phyloP scores from a whole-genome alignment of 768 basidiomycete species.

The Russula abietina region DNA sequence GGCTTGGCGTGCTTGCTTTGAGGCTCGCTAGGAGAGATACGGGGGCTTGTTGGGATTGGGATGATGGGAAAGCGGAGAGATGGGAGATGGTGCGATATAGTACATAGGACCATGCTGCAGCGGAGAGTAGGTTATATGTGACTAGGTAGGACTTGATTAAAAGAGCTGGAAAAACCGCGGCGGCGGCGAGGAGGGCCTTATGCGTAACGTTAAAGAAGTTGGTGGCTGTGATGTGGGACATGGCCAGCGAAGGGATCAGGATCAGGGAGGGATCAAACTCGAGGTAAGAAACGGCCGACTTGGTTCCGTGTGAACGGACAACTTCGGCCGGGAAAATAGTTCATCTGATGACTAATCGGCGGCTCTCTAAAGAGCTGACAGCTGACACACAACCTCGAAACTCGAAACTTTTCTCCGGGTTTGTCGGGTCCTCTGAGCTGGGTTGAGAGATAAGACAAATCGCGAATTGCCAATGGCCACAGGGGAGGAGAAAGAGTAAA shows the following conservation, averaged over 20 bases:
- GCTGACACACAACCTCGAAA: too few species aligned
- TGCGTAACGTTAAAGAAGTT: too few species aligned
- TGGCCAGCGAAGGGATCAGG: background rate
- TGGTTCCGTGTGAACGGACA: background rate
- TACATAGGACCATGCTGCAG: constrained; percentile 18
- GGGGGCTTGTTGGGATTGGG: background rate
- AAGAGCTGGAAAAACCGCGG: background rate
- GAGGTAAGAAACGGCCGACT: background rate
- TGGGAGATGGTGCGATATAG: constrained; percentile 21
- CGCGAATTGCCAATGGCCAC: background rate
- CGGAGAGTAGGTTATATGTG: constrained; percentile 23
- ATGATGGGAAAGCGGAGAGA: background rate
- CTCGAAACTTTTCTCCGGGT: constrained; percentile 1
- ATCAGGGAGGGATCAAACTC: background rate
- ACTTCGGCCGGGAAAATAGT: background rate
- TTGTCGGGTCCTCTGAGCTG: constrained; percentile 1
- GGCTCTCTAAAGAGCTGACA: too few species aligned
- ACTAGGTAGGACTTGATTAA: constrained; percentile 25
- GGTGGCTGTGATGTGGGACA: background rate
- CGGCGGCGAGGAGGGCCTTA: background rate
- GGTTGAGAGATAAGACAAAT: background rate
- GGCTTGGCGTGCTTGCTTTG: background rate
- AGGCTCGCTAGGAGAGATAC: constrained; percentile 10
- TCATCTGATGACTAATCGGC: background rate
- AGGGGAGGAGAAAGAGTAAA: background rate